Percentiles rank a stretch among this genome's conserved stretches.
Conservation (phyloP, 164 flowering plant genomes). For the Vitis rupestris region DNA sequence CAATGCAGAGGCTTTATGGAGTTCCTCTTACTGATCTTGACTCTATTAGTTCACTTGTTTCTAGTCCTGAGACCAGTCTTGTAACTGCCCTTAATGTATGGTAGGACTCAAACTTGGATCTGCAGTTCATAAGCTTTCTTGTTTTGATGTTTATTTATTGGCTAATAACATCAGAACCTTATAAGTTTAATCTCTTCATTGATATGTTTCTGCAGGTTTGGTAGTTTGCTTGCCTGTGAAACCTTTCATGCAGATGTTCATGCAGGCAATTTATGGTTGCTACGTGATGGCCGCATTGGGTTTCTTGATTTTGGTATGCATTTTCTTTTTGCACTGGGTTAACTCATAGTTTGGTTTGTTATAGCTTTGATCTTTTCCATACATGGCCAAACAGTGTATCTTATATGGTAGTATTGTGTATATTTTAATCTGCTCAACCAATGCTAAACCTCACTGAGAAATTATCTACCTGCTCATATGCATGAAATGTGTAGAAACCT, state of each 20-base stretch:
- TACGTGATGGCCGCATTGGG: conserved; percentile 96
- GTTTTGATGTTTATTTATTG: background rate
- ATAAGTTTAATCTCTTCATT: background rate
- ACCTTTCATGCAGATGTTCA: conserved; percentile 97
- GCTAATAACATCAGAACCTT: background rate
- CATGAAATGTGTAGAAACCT: too few relatives aligned
- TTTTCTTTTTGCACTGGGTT: background rate
- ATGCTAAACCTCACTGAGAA: too few relatives aligned
- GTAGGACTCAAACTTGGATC: conserved; percentile 39
- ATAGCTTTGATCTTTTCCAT: background rate
- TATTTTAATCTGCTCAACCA: too few relatives aligned
- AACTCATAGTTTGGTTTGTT: background rate
- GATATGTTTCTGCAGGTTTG: conserved; percentile 68
- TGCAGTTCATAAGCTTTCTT: background rate
- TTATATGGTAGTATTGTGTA: background rate
- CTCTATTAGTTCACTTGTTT: conserved; percentile 80
- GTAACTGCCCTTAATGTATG: conserved; percentile 95
- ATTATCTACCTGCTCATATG: too few relatives aligned
- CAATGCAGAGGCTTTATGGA: conserved; percentile 97
- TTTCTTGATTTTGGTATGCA: conserved; percentile 89
- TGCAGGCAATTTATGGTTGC: conserved; percentile 91
- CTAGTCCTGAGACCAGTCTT: conserved; percentile 84
- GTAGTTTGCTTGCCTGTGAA: conserved; percentile 94
- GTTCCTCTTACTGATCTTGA: conserved; percentile 95
- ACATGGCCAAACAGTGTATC: background rate